A percentile compares a stretch with the other conserved stretches of the same genome.
Evolutionary conservation across 164 flowering plant species (phyloP).

Genomic region (Berberis vulgaris): DNA sequence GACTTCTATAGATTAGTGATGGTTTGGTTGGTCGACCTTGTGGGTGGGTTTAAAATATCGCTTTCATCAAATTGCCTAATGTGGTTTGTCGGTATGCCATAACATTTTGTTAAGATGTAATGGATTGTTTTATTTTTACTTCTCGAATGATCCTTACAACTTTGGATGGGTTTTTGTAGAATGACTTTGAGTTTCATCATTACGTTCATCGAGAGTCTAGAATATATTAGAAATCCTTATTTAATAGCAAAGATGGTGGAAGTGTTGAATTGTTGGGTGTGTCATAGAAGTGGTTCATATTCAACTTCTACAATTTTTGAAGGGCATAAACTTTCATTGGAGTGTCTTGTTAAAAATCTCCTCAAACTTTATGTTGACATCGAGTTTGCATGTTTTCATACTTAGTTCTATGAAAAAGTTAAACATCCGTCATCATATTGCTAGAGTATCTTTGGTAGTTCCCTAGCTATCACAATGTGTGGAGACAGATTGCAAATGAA

Average conservation of each 20-base stretch:
- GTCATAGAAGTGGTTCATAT: slow-evolving; percentile 73
- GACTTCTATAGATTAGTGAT: slow-evolving; percentile 88
- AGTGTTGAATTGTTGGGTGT: slow-evolving; percentile 97
- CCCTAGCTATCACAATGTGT: slow-evolving; percentile 87
- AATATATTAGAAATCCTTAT: slow-evolving; percentile 82
- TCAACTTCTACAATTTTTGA: slow-evolving; percentile 72
- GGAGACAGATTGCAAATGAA: slow-evolving; percentile 96
- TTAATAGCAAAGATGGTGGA: slow-evolving; percentile 98
- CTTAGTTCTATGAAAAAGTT: slow-evolving; percentile 99
- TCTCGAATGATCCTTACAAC: slow-evolving; percentile 75
- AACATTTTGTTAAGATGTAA: slow-evolving; percentile 94
- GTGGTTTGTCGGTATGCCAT: slow-evolving; percentile 94
- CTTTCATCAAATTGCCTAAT: slow-evolving; percentile 72
- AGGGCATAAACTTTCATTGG: slow-evolving; percentile 75
- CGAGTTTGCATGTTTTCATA: slow-evolving; percentile 98
- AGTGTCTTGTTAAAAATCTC: slow-evolving; percentile 89
- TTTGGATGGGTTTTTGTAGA: slow-evolving; percentile 70
- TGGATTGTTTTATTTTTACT: slow-evolving; percentile 91
- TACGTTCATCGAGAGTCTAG: slow-evolving; percentile 95
- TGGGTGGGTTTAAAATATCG: slow-evolving; percentile 95
- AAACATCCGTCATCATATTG: slow-evolving; percentile 95
- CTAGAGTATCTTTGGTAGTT: slow-evolving; percentile 97
- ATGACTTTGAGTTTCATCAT: slow-evolving; percentile 98
- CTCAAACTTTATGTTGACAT: slow-evolving; percentile 97
- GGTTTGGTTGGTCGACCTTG: slow-evolving; percentile 78